Evolutionary conservation across 352 stramenopile species (phyloP).

Genomic region (Phytophthora palmivora): DNA sequence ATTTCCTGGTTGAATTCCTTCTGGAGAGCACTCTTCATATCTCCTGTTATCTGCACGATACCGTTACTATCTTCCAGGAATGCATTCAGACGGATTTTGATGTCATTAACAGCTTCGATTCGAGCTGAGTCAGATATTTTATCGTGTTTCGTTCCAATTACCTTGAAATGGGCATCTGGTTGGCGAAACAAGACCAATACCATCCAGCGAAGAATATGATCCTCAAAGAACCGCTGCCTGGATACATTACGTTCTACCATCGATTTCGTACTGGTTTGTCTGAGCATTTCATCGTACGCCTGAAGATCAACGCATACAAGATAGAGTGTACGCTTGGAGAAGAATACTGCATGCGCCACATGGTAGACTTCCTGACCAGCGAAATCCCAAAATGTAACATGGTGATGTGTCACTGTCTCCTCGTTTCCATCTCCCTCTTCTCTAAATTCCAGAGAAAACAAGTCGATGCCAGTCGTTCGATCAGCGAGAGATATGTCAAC

Average conservation of each 20-base stretch:
- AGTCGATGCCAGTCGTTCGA: slow-evolving; percentile 16
- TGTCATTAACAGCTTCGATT: not conserved
- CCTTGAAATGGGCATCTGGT: slow-evolving; percentile 26
- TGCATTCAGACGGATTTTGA: not conserved
- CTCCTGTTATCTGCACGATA: not conserved
- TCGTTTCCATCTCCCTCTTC: not conserved
- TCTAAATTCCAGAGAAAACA: not conserved
- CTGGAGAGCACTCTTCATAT: not conserved
- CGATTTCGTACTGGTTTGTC: not conserved
- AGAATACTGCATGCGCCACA: slow-evolving; percentile 26
- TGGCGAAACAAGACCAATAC: slow-evolving; percentile 15
- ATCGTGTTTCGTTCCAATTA: slow-evolving; percentile 24
- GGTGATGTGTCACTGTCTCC: not conserved
- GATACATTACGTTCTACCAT: not conserved
- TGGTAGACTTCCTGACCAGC: slow-evolving; percentile 32
- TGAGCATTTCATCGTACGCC: slow-evolving; percentile 1
- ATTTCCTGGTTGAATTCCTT: slow-evolving; percentile 2
- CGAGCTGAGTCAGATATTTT: not conserved
- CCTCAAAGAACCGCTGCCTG: slow-evolving; percentile 24
- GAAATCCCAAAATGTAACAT: slow-evolving; percentile 31
- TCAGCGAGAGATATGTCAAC: not conserved
- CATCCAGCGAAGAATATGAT: slow-evolving; percentile 23
- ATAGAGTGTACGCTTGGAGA: slow-evolving; percentile 20
- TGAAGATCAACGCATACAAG: slow-evolving; percentile 21
- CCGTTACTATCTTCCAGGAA: not conserved